These are phyloP conservation scores for Stevia rebaudiana DNA, from an alignment of 140 eudicot genomes.

Conservation along the genomic window DNA sequence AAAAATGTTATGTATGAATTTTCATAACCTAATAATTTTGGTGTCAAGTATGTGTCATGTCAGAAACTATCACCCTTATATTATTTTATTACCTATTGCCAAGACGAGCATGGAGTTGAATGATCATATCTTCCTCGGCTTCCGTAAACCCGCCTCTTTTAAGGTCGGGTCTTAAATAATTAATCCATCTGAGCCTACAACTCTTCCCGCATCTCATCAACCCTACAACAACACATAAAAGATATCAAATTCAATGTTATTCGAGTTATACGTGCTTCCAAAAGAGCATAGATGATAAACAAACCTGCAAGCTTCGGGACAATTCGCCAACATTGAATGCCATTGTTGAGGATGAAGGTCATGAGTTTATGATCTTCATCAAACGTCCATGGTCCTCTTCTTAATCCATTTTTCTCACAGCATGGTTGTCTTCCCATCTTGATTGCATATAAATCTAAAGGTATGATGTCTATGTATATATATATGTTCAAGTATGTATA, in stretches of 20 bases:
- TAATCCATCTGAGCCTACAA: constrained; percentile 58
- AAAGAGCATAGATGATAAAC: not conserved
- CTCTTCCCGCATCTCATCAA: constrained; percentile 73
- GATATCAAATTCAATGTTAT: not conserved
- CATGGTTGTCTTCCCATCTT: constrained; percentile 80
- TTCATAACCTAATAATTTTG: not conserved
- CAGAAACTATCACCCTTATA: not conserved
- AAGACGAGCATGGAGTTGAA: constrained; percentile 64
- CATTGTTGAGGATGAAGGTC: constrained; percentile 67
- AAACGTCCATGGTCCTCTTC: constrained; percentile 77
- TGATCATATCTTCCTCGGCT: constrained; percentile 67
- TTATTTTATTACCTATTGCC: constrained; percentile 51
- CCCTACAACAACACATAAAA: constrained; percentile 27
- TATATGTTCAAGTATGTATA: not conserved
- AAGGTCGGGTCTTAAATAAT: constrained; percentile 56
- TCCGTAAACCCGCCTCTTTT: constrained; percentile 68
- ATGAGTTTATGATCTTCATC: constrained; percentile 74
- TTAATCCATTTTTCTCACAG: constrained; percentile 60
- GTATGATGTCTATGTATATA: constrained; percentile 12
- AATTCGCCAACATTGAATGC: constrained; percentile 64
- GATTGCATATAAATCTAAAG: constrained; percentile 15
- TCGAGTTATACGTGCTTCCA: not conserved
- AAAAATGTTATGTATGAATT: not conserved
- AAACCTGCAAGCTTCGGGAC: constrained; percentile 80
- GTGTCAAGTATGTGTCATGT: not conserved